Base-by-base conservation (phyloP, 208 protist genomes). In the Crithidia brevicula region DNA sequence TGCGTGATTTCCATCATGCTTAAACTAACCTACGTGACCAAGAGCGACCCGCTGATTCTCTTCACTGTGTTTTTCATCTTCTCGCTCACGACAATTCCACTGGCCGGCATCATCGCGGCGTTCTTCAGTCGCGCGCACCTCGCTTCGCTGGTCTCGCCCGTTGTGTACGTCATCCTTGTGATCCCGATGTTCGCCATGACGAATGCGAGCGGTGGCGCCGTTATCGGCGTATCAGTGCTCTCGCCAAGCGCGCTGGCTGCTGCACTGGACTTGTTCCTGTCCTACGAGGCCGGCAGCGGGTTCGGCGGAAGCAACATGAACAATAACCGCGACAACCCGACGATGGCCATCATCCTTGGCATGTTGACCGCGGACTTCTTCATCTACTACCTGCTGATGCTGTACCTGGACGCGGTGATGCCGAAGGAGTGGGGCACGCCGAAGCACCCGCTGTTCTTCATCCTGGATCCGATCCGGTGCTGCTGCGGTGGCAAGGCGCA, bases 361-460 rank as follows among this genome's bases (percentile, higher is more conserved):
- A 62, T 77, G 59, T 60, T 77, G 7, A 36, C 75, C 27, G 43
- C 34, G 45, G 86, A 92, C 63, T 86, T 88, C 45, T 30, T 92
- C 18, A 30, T 91, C 22, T 95, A 95, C 73, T 43, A 75, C 13
- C 2, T 92, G 0, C 72, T 95, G 20, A 85, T 83, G 67, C 22
- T 85, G 11, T 95, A 95, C 73, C 67, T 95, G n/a, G 90, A 95
- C 25, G 68, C 57, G 9, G 87, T 95, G 50, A 56, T 93, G 50
- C 89, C 86, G 23, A 74, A 74, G 50, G 74, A 83, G 47, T 84
- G 74, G 77, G 89, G 89, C n/a, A 79, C 77, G 3, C 58, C 46
- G 15, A 74, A 74, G 56, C 73, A 86, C 62, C 81, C 81, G 27
- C 52, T 87, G 25, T 92, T 94, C 73, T 91, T 83, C 46, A 65